Evolutionary conservation across 2,329 filamentous ascomycete genomes (phyloP), one percentile per base, ranked within the genome.

Genomic region (Penicillium sp.): DNA sequence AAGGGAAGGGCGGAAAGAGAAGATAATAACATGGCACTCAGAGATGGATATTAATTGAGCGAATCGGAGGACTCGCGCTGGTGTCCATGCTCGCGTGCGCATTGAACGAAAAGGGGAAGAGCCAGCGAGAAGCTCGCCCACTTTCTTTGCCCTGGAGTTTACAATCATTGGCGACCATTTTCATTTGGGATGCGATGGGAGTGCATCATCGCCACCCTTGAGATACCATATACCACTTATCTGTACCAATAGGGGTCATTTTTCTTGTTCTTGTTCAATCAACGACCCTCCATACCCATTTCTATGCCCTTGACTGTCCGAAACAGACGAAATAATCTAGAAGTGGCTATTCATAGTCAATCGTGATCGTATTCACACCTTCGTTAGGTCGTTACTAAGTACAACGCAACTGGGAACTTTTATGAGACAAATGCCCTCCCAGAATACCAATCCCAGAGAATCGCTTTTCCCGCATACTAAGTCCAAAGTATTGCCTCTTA

Each of bases 201-300:
- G 37, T 56, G 46, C 50, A 39, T 58, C 56, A 54, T 67, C 63
- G 60, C 60, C 50, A 54, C 58, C 63, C 50, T 65, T 66, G 65
- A 66, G 66, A 68, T 68, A 68, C 66, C 66, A 68, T 55, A 63
- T 56, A 62, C 60, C 60, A 62, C 56, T 54, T 62, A 63, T 36
- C 47, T 67, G 66, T 68, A 68, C 60, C 59, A 67, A 57, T 65
- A 66, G 58, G 63, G 59, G 54, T 55, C 46, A 37, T 56, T 55
- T 50, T 19, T 41, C 22, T 54, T 53, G 54, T 39, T 44, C 59
- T 60, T 52, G 46, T 53, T 59, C 62, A 67, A 68, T 67, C 46
- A 50, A 68, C 46, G 55, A 58, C 53, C 59, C 43, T 62, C 47
- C 37, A 57, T 37, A 41, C 37, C 47, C 49, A 54, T 49, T 19